phyloP scores from a whole-genome alignment of 192 early-diverging fungal species.

The Pilaira anomala region DNA sequence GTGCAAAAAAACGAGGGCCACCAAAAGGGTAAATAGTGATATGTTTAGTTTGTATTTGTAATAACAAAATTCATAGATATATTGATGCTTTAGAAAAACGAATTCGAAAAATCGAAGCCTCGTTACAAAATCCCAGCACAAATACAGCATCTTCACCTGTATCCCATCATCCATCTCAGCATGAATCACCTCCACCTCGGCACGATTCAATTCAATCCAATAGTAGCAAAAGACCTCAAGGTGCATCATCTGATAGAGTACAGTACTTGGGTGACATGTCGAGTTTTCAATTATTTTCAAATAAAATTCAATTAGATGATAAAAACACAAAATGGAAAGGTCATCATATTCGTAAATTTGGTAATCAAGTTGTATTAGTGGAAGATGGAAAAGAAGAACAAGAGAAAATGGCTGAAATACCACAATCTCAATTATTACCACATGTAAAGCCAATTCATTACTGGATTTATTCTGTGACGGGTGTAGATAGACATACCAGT shows the following conservation, averaged over 20 bases:
- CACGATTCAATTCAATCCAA: background rate
- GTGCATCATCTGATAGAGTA: conserved; percentile 12
- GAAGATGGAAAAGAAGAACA: conserved; percentile 12
- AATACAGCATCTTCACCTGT: background rate
- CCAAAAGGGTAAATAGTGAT: conserved; percentile 20
- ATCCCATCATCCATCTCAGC: background rate
- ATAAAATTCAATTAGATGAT: conserved; percentile 32
- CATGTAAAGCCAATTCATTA: conserved; percentile 20
- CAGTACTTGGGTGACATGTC: conserved; percentile 37
- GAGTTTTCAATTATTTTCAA: conserved; percentile 32
- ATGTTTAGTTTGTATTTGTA: background rate
- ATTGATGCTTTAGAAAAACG: conserved; percentile 22
- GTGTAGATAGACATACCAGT: conserved; percentile 29
- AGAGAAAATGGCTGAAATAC: background rate
- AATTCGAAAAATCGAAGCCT: conserved; percentile 13
- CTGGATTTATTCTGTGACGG: conserved; percentile 34
- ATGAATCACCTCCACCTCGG: background rate
- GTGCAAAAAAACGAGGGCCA: conserved; percentile 20
- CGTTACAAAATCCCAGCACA: background rate
- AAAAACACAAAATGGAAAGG: conserved; percentile 9
- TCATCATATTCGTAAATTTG: conserved; percentile 24
- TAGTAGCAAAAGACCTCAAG: conserved; percentile 3
- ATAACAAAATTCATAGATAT: conserved; percentile 5
- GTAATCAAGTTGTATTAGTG: conserved; percentile 31
- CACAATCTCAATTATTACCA: background rate